phyloP scores from a whole-genome alignment of 192 early-diverging fungal genomes.

The Anaeromyces robustus region DNA sequence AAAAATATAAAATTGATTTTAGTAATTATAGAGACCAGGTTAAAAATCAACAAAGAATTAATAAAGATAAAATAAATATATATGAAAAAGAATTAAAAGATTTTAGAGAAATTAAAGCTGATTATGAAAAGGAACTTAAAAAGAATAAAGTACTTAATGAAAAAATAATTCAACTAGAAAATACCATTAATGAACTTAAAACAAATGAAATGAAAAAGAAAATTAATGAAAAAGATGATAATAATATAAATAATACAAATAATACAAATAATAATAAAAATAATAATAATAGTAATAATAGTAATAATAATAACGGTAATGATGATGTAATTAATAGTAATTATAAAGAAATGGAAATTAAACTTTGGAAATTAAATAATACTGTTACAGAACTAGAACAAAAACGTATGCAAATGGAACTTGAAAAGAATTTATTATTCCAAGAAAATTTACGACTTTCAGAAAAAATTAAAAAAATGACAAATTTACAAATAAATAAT shows the following conservation, averaged over 20 bases:
- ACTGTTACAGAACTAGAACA: background rate
- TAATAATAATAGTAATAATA: no score
- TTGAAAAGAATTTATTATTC: background rate
- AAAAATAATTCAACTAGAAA: background rate
- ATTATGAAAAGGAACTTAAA: background rate
- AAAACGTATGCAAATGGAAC: background rate
- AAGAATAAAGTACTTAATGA: background rate
- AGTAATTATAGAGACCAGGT: background rate
- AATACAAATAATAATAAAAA: no score
- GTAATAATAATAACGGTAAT: no score
- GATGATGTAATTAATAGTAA: no score
- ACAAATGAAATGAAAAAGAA: background rate
- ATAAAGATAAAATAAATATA: background rate
- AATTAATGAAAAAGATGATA: background rate
- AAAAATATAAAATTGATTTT: background rate
- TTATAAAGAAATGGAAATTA: background rate
- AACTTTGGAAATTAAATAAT: background rate
- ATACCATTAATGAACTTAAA: background rate
- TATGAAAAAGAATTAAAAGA: background rate
- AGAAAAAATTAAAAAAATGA: background rate
- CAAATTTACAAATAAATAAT: background rate
- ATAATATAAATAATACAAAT: background rate
- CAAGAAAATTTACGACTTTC: background rate
- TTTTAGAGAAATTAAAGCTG: background rate
- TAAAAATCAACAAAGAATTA: background rate